Evolutionary conservation across 345 rosid genomes (phyloP).

Genomic region (Gynandropsis gynandra): DNA sequence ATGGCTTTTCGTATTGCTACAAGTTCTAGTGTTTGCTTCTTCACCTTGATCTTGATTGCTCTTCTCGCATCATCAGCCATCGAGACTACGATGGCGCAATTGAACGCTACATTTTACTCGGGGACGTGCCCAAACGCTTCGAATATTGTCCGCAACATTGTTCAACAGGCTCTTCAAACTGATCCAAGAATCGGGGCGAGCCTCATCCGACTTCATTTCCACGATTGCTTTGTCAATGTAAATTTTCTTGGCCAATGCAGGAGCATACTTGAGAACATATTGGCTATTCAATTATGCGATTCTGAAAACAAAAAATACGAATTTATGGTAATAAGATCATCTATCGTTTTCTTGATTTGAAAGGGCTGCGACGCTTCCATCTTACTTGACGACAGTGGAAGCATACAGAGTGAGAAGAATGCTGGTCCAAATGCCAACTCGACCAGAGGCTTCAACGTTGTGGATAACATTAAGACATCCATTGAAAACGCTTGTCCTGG

Average conservation of each 20-base stretch:
- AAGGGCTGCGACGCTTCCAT: constrained; percentile 76
- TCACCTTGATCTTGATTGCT: constrained; percentile 17
- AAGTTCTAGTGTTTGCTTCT: constrained; percentile 5
- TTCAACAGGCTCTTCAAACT: constrained; percentile 52
- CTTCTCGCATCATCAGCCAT: constrained; percentile 16
- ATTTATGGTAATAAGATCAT: not conserved
- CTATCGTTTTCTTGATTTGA: not conserved
- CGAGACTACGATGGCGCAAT: constrained; percentile 28
- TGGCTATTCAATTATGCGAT: not conserved
- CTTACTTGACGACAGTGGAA: constrained; percentile 43
- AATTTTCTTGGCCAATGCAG: too few relatives aligned
- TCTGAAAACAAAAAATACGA: too few relatives aligned
- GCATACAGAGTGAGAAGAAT: constrained; percentile 53
- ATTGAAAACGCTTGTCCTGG: constrained; percentile 61
- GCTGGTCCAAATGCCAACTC: constrained; percentile 46
- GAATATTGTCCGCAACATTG: constrained; percentile 36
- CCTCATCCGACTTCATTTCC: constrained; percentile 76
- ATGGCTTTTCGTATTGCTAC: constrained; percentile 10
- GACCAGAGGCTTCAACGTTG: constrained; percentile 52
- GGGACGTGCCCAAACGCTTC: constrained; percentile 61
- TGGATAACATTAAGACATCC: constrained; percentile 59
- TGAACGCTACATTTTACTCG: constrained; percentile 49
- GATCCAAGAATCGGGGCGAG: constrained; percentile 68
- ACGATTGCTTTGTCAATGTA: constrained; percentile 80
- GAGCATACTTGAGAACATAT: too few relatives aligned